Evolutionary conservation across 1,284 basidiomycete species (phyloP).

Genomic region (Ganoderma lucidum): DNA sequence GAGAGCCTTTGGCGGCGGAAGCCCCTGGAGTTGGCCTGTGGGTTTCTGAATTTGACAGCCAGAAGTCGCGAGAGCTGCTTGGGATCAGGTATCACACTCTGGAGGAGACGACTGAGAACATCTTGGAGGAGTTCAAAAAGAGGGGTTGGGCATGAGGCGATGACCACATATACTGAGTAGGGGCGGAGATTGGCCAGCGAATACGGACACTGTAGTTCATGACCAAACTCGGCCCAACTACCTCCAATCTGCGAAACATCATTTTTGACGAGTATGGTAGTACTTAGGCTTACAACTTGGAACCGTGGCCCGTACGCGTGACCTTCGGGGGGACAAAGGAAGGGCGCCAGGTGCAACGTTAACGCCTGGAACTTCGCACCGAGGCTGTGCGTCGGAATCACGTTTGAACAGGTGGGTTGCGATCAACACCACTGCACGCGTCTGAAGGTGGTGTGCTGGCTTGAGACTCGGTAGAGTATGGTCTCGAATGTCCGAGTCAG

Average conservation of each 20-base stretch:
- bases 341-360: too few species aligned
- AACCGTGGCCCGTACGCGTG: too few species aligned
- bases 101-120: conserved; percentile 50
- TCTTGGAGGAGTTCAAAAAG: conserved; percentile 16
- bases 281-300: too few species aligned
- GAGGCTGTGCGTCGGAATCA: not conserved
- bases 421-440: not conserved
- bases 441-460: too few species aligned
- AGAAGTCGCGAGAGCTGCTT: conserved; percentile 52
- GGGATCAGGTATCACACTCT: conserved; percentile 53
- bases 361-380: too few species aligned
- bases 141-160: not conserved
- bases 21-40: conserved; percentile 20
- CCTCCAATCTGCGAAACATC: not conserved
- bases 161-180: too few species aligned
- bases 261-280: too few species aligned
- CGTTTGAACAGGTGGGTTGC: not conserved
- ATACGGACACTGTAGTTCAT: too few species aligned
- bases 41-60: conserved; percentile 37
- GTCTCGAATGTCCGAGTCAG: not conserved
- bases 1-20: not conserved
- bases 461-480: not conserved
- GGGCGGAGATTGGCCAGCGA: too few species aligned
- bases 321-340: too few species aligned
- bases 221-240: too few species aligned